Evolutionary conservation across 805 yeast genomes (phyloP).

Genomic region (Kazachstania taianensis): DNA sequence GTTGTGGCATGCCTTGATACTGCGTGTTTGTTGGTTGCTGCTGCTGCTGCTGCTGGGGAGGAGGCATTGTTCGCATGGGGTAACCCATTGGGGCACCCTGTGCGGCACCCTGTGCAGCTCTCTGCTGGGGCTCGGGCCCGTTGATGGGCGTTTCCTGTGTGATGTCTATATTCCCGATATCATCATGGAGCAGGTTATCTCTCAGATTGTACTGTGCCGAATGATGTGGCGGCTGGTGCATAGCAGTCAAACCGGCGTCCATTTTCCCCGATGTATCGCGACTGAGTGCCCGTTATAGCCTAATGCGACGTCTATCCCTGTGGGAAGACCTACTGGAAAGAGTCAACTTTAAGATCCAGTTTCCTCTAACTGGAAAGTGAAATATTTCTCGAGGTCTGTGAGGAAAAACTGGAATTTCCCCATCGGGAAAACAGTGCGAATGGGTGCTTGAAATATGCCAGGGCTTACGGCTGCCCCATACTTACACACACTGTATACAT

Average conservation of each 20-base stretch:
- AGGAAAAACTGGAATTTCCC: too few relatives aligned
- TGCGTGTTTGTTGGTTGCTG: conserved; percentile 5
- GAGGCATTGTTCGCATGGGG: not conserved
- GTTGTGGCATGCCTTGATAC: conserved; percentile 2
- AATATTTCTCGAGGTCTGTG: too few relatives aligned
- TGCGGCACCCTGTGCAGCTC: too few relatives aligned
- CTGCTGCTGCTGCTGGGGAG: conserved; percentile 6
- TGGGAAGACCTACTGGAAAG: too few relatives aligned
- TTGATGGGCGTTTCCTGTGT: conserved; percentile 33
- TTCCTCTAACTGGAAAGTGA: too few relatives aligned
- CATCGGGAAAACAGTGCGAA: too few relatives aligned
- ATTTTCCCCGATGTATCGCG: conserved; percentile 8
- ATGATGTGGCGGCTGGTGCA: conserved; percentile 7
- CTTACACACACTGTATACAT: too few relatives aligned
- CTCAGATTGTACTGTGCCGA: conserved; percentile 19
- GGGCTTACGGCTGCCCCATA: too few relatives aligned
- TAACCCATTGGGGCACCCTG: not conserved
- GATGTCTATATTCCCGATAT: conserved; percentile 38
- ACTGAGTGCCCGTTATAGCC: not conserved
- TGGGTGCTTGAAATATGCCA: too few relatives aligned
- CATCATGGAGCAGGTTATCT: conserved; percentile 31
- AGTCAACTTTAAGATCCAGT: too few relatives aligned
- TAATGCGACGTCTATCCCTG: too few relatives aligned
- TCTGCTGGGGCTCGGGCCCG: not conserved
- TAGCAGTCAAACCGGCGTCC: conserved; percentile 30